phyloP scores from a whole-genome alignment of 129 eudicot species.

The Centella asiatica region DNA sequence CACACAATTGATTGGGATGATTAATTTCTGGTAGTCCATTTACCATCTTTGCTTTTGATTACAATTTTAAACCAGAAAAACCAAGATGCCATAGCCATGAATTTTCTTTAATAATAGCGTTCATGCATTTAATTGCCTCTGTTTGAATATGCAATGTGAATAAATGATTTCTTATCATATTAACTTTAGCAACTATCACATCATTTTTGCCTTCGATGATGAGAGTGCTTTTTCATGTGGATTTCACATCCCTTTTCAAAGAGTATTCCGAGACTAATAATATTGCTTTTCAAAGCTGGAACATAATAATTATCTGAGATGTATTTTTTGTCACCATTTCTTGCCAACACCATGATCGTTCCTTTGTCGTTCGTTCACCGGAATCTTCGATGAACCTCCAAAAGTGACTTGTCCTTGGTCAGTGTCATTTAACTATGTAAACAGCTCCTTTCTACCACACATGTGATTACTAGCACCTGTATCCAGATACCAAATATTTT shows the following conservation, averaged over 20 bases:
- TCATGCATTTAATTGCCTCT: not conserved
- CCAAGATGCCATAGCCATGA: not conserved
- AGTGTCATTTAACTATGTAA: too few relatives aligned
- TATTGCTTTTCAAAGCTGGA: too few relatives aligned
- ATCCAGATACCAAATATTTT: too few relatives aligned
- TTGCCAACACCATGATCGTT: too few relatives aligned
- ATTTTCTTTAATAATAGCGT: not conserved
- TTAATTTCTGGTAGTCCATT: too few relatives aligned
- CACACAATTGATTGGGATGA: slow-evolving; percentile 2
- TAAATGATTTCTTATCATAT: not conserved
- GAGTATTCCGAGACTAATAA: not conserved
- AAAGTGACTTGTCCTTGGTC: too few relatives aligned
- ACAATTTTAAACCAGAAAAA: not conserved
- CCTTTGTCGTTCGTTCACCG: too few relatives aligned
- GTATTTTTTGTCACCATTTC: too few relatives aligned
- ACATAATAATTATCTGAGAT: too few relatives aligned
- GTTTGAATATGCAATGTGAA: not conserved
- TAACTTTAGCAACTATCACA: not conserved
- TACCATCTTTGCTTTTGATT: not conserved
- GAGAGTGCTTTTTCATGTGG: not conserved
- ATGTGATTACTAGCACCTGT: too few relatives aligned
- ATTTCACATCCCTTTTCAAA: not conserved
- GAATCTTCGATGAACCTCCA: too few relatives aligned
- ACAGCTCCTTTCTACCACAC: too few relatives aligned
- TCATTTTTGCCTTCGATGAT: not conserved